Conservation (phyloP, 192 early-diverging fungal genomes). For the Coemansia umbellata region DNA sequence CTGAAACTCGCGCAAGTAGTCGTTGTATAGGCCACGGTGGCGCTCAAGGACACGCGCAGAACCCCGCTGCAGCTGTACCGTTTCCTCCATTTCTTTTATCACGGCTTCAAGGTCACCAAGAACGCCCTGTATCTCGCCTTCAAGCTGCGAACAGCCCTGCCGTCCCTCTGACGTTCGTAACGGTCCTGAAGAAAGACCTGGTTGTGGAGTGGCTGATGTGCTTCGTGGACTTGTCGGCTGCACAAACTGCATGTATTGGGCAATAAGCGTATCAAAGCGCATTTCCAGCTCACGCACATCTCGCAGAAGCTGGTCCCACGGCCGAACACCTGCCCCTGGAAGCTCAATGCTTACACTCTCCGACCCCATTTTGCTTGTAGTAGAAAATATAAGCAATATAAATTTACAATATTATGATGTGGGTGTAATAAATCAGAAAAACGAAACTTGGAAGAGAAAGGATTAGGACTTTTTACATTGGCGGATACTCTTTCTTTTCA, state of each 20-base stretch:
- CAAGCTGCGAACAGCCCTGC: constrained; percentile 28
- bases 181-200: neutral
- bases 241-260: constrained; percentile 47
- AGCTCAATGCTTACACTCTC: constrained; percentile 43
- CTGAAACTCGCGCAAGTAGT: constrained; percentile 45
- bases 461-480: too few species aligned
- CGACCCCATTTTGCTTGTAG: constrained; percentile 8
- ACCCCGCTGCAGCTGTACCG: constrained; percentile 39
- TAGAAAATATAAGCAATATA: neutral
- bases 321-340: constrained; percentile 37
- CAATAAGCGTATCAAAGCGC: constrained; percentile 44
- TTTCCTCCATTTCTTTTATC: constrained; percentile 40
- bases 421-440: too few species aligned
- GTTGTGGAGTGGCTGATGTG: neutral
- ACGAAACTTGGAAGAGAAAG: too few species aligned
- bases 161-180: neutral
- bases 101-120: constrained; percentile 41
- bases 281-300: constrained; percentile 47
- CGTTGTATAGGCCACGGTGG: constrained; percentile 34
- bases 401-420: constrained; percentile 2
- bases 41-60: constrained; percentile 44
- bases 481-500: too few species aligned
- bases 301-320: constrained; percentile 44
- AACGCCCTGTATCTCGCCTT: constrained; percentile 27
- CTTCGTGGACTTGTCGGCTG: constrained; percentile 28